A percentile compares a stretch with the other conserved stretches of the same genome.
Conservation (phyloP, 805 yeast species). For the Saturnispora serradocipensis region DNA sequence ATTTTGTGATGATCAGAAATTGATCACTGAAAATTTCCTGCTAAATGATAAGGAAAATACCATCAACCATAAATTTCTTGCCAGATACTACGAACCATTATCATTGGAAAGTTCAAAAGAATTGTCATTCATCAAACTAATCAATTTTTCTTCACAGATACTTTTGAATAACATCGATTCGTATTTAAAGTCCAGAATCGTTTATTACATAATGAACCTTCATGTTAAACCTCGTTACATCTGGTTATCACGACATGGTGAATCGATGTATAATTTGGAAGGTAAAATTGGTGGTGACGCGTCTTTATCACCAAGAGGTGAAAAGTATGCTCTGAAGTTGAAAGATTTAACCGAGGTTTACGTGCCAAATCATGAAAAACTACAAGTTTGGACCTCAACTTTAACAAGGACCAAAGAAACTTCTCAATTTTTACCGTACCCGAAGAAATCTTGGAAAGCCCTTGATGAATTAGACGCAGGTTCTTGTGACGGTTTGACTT, state of each 20-base stretch:
- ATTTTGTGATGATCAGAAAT: conserved; percentile 75
- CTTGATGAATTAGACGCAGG: conserved; percentile 96
- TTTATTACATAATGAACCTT: conserved; percentile 90
- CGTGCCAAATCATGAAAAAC: conserved; percentile 48
- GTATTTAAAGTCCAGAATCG: conserved; percentile 85
- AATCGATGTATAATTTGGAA: conserved; percentile 80
- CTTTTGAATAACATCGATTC: conserved; percentile 81
- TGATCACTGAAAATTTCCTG: conserved; percentile 67
- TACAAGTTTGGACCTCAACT: conserved; percentile 96
- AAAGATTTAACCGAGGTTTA: conserved; percentile 67
- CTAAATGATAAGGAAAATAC: conserved; percentile 67
- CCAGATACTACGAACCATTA: conserved; percentile 68
- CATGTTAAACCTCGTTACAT: conserved; percentile 88
- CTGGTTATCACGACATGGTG: conserved; percentile 95
- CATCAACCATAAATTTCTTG: conserved; percentile 58
- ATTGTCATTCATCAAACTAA: conserved; percentile 76
- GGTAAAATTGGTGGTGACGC: conserved; percentile 97
- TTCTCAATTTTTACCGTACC: conserved; percentile 70
- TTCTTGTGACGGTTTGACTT: conserved; percentile 93
- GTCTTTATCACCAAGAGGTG: conserved; percentile 72
- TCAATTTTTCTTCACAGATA: conserved; percentile 82
- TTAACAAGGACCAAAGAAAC: conserved; percentile 88
- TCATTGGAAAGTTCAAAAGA: conserved; percentile 47
- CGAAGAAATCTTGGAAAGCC: conserved; percentile 90
- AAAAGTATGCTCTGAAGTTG: conserved; percentile 70